Evolutionary conservation across 148 eudicot genomes (phyloP), one percentile per base, ranked within the genome.

Genomic region (Amaranthus hypochondriacus): DNA sequence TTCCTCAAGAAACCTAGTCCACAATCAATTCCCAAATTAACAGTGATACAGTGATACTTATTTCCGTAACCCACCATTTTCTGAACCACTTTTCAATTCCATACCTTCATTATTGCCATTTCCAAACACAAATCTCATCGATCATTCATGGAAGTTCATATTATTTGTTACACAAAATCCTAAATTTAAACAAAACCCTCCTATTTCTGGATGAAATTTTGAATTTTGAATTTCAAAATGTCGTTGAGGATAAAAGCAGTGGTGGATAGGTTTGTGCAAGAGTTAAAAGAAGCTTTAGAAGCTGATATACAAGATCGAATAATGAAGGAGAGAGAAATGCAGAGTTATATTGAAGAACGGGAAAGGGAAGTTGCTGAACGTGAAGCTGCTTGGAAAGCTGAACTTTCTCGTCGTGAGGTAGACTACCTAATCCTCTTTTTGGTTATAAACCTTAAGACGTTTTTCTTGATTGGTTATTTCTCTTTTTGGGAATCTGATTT

Each of bases 311-410:
- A 92, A 70, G 99, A 96, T 69, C 77, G 97, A 76, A 90, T 92
- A 0, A 92, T 96, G 99, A 96, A 96, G 84, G 99, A 96, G 77
- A 84, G 98, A 57, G 99, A 92, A 87, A 96, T 96, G 97, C 99
- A 96, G 85, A 90, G 92, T 73, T 96, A 96, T 69, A 96, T 52
- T 52, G 55, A 6, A 5, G 55, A 52, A 52, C 55, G 55, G 7
- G 55, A 52, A 10, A 6, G 55, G 7, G 55, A 52, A 52, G 55
- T 52, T 52, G 55, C 55, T 52, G 55, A 52, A 52, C 55, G 55
- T 52, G 55, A 52, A 52, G 55, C 55, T 52, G 55, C 55, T 52
- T 52, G 55, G 55, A 52, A 52, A 52, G 55, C 55, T 10, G 55
- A 52, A 10, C 10, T 52, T 52, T 52, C 55, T 52, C 55, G 55